These are phyloP conservation scores for Mycena olivaceomarginata DNA, from an alignment of 768 basidiomycete species.

Conservation along the genomic window DNA sequence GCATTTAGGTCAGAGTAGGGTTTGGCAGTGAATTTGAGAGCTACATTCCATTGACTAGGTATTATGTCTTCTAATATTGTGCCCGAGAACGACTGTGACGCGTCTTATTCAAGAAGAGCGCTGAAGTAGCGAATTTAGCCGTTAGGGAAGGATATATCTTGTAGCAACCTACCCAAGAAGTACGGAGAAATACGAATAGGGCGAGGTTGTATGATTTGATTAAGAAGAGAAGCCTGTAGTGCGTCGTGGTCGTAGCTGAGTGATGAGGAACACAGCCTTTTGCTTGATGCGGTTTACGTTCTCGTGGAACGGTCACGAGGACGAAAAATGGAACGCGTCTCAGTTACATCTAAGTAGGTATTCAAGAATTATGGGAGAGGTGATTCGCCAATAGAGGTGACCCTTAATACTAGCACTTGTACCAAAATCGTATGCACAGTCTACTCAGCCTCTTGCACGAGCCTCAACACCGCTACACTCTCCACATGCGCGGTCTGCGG, in stretches of 20 bases:
- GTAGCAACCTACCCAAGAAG: background rate
- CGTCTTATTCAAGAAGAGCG: background rate
- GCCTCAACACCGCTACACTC: conserved; percentile 81
- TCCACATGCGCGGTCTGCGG: conserved; percentile 98
- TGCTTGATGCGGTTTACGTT: background rate
- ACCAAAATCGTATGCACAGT: too few species aligned
- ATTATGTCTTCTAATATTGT: background rate
- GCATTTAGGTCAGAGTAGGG: too few species aligned
- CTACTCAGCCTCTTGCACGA: conserved; percentile 49
- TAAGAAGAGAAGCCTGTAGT: background rate
- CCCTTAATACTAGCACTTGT: too few species aligned
- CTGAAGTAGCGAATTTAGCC: background rate
- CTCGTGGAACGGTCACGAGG: background rate
- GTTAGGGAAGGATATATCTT: background rate
- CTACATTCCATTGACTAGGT: background rate
- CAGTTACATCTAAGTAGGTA: too few species aligned
- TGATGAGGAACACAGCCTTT: background rate
- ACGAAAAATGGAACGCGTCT: too few species aligned
- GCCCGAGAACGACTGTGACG: too few species aligned
- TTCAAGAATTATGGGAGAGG: too few species aligned
- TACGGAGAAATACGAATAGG: background rate
- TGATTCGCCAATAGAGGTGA: too few species aligned
- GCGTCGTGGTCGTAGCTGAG: background rate
- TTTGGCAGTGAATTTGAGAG: too few species aligned
- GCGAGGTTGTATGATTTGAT: background rate